Conservation (phyloP, 495 filamentous ascomycete species). For the Xanthoparmelia taractica region DNA sequence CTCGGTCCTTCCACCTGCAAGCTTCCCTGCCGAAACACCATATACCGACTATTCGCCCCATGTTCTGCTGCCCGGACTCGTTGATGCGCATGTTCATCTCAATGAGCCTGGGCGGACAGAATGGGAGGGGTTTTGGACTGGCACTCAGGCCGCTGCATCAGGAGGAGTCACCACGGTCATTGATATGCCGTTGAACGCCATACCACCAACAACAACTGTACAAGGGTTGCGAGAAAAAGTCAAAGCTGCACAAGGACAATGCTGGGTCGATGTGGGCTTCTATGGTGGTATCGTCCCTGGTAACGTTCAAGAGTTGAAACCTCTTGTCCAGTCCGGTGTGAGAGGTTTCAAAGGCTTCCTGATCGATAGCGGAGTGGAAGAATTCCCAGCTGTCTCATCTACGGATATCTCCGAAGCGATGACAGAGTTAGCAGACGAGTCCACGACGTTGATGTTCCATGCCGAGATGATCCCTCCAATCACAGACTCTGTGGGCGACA, state of each 20-base stretch:
- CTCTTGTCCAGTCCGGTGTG: constrained; percentile 75
- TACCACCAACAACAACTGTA: constrained; percentile 91
- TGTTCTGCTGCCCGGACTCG: constrained; percentile 81
- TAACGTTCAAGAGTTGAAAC: constrained; percentile 71
- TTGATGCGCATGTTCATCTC: constrained; percentile 95
- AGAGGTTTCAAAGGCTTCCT: constrained; percentile 97
- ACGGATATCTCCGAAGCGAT: constrained; percentile 73
- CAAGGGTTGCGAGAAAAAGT: constrained; percentile 76
- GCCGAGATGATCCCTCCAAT: constrained; percentile 96
- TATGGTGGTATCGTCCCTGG: constrained; percentile 94
- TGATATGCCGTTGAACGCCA: constrained; percentile 97
- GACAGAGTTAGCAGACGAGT: constrained; percentile 62
- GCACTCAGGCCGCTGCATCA: constrained; percentile 87
- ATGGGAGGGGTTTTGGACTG: constrained; percentile 97
- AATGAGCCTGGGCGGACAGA: constrained; percentile 96
- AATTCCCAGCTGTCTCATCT: constrained; percentile 85
- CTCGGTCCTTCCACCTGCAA: constrained; percentile 58
- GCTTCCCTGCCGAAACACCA: constrained; percentile 62
- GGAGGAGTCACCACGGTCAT: constrained; percentile 97
- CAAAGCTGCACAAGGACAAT: constrained; percentile 75
- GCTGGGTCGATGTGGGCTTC: constrained; percentile 98
- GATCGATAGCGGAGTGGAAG: constrained; percentile 92
- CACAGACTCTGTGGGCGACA: constrained; percentile 70
- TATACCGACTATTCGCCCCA: constrained; percentile 85
- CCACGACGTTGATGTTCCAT: constrained; percentile 96